phyloP scores from a whole-genome alignment of 768 basidiomycete genomes.

The Tubosaeta brunneosetosa region DNA sequence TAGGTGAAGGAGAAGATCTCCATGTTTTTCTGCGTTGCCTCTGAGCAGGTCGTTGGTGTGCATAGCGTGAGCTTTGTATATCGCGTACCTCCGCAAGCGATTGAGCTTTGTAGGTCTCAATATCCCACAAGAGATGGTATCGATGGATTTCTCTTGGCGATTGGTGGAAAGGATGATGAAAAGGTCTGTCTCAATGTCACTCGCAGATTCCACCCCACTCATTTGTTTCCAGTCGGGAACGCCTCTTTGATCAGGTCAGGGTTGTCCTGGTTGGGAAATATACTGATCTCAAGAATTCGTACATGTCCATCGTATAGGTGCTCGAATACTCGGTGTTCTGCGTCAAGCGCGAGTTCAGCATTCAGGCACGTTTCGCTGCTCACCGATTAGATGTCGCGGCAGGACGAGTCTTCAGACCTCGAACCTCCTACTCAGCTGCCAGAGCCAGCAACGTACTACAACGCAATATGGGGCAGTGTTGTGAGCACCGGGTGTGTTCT shows the following conservation, averaged over 20 bases:
- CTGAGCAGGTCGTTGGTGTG: slow-evolving; percentile 88
- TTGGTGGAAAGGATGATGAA: slow-evolving; percentile 83
- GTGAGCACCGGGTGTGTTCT: slow-evolving; percentile 77
- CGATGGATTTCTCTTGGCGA: slow-evolving; percentile 56
- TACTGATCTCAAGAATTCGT: slow-evolving; percentile 94
- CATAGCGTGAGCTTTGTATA: slow-evolving; percentile 97
- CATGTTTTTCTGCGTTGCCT: slow-evolving; percentile 96
- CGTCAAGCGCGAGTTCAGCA: slow-evolving; percentile 74
- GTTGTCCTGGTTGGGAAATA: slow-evolving; percentile 97
- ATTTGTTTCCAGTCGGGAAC: slow-evolving; percentile 67
- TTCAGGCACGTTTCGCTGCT: slow-evolving; percentile 55
- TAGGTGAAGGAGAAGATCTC: slow-evolving; percentile 94
- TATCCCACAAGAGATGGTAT: slow-evolving; percentile 51
- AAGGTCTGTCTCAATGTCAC: slow-evolving; percentile 45
- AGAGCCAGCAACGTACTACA: slow-evolving; percentile 85
- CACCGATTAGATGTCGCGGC: slow-evolving; percentile 42
- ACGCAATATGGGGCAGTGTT: slow-evolving; percentile 90
- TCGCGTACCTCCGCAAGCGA: slow-evolving; percentile 84
- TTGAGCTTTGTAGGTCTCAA: slow-evolving; percentile 63
- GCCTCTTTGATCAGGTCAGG: slow-evolving; percentile 81
- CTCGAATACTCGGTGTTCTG: slow-evolving; percentile 96
- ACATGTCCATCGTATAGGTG: slow-evolving; percentile 96
- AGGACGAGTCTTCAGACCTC: slow-evolving; percentile 94
- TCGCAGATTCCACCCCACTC: background rate
- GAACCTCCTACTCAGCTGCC: slow-evolving; percentile 76